Conservation (phyloP, 2,329 filamentous ascomycete species). For the Canariomyces notabilis region DNA sequence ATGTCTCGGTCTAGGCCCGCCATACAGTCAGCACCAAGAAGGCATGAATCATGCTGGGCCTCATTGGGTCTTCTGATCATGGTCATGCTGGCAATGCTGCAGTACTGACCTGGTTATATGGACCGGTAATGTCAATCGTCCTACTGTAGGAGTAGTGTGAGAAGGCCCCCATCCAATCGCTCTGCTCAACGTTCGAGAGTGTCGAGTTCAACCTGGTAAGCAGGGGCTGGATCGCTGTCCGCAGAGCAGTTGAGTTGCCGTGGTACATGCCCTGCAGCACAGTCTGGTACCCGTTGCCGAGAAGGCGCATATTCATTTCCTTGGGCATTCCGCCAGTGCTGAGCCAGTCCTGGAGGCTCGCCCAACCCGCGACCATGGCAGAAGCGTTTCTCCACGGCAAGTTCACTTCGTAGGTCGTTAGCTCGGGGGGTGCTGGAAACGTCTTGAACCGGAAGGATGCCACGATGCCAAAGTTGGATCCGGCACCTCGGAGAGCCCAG, state of each 20-base stretch:
- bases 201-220: slow-evolving; percentile 21
- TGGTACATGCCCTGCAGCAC: slow-evolving; percentile 29
- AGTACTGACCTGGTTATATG: slow-evolving; percentile 24
- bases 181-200: slow-evolving; percentile 22
- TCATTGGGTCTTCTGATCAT: too few species aligned
- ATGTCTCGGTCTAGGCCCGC: slow-evolving; percentile 25
- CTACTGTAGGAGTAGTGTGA: slow-evolving; percentile 30
- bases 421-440: slow-evolving; percentile 31
- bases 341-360: slow-evolving; percentile 25
- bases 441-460: slow-evolving; percentile 37
- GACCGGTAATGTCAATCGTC: slow-evolving; percentile 24
- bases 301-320: slow-evolving; percentile 29
- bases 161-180: slow-evolving; percentile 29
- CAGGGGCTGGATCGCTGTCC: slow-evolving; percentile 23
- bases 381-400: slow-evolving; percentile 24
- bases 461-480: slow-evolving; percentile 39
- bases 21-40: not conserved
- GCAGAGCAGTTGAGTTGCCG: slow-evolving; percentile 18
- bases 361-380: slow-evolving; percentile 24
- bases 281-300: slow-evolving; percentile 23
- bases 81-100: not conserved
- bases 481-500: slow-evolving; percentile 40
- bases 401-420: slow-evolving; percentile 29
- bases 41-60: not conserved
- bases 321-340: slow-evolving; percentile 22